Base-by-base conservation (phyloP, 441 rosid species). In the Erysimum pusillum region DNA sequence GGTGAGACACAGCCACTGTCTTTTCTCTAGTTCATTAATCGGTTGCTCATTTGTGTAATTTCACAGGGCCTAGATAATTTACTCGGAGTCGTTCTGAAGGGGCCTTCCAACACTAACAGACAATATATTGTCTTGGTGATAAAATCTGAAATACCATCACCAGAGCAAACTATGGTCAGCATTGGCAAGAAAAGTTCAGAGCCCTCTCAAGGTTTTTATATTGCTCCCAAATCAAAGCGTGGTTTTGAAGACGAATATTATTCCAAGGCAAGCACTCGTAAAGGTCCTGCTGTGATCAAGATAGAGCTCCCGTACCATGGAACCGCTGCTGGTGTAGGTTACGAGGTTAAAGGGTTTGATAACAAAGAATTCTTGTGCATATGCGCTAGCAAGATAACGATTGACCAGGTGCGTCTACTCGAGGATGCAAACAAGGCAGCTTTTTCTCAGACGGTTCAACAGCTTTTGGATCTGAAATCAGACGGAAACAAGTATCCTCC, bases 171-270 rank as follows among this genome's bases (percentile, higher is more conserved):
- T 67, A 83, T 90, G 71, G 80, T 82, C 44, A 80, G 81, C 68
- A 70, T 83, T 74, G 96, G 87, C 63, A 82, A 85, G 78, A 88
- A 76, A 78, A 76, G 80, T 81, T 84, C 82, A 18, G 85, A 83
- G 17, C 84, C 84, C 61, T 75, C 85, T 46, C 79, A 87, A 73
- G 97, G 91, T 78, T 85, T 76, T 78, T 63, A 81, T 75, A 81
- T 96, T 76, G 71, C 83, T 34, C 99, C 99, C 77, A 96, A 96
- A 83, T 77, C 93, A 60, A 87, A 87, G 79, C 97, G 98, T 71
- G 71, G 85, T 75, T 60, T 80, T 60, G 90, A 85, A 7, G 89
- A 90, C 17, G 98, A 91, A n/a, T 91, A 76, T 76, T 70, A 51
- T 56, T 71, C 84, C 6, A 74, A 84, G 69, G 51, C 61, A 17